These are phyloP conservation scores for Crithidia bombi DNA, from an alignment of 208 protist genomes.

Conservation along the genomic window DNA sequence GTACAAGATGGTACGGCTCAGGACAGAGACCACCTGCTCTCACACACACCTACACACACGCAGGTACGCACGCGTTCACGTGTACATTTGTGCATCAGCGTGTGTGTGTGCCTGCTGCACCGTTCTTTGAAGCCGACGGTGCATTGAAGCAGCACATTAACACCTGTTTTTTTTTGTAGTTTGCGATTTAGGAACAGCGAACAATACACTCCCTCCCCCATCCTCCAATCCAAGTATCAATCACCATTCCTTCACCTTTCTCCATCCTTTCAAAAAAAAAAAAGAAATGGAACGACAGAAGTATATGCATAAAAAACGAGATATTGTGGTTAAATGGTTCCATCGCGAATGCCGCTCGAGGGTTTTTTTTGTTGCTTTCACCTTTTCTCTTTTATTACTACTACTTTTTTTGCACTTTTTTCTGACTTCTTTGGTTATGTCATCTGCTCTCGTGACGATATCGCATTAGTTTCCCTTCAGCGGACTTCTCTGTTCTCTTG, in stretches of 20 bases:
- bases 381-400: not conserved
- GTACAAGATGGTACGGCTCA: too few relatives aligned
- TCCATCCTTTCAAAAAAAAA: not conserved
- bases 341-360: too few relatives aligned
- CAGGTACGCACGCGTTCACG: too few relatives aligned
- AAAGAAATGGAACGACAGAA: not conserved
- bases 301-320: not conserved
- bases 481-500: slow-evolving; percentile 13
- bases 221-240: too few relatives aligned
- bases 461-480: slow-evolving; percentile 1
- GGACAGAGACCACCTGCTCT: too few relatives aligned
- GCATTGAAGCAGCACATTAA: not conserved
- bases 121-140: not conserved
- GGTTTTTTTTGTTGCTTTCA: not conserved
- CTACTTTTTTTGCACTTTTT: not conserved
- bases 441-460: slow-evolving; percentile 15
- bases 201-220: too few relatives aligned
- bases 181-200: too few relatives aligned
- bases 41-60: too few relatives aligned
- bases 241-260: not conserved
- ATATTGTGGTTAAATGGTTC: too few relatives aligned
- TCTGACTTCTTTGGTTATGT: slow-evolving; percentile 13
- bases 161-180: not conserved
- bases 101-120: not conserved
- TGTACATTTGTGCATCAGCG: not conserved